phyloP scores from a whole-genome alignment of 495 filamentous ascomycete genomes.

The Penicillium ucsense region DNA sequence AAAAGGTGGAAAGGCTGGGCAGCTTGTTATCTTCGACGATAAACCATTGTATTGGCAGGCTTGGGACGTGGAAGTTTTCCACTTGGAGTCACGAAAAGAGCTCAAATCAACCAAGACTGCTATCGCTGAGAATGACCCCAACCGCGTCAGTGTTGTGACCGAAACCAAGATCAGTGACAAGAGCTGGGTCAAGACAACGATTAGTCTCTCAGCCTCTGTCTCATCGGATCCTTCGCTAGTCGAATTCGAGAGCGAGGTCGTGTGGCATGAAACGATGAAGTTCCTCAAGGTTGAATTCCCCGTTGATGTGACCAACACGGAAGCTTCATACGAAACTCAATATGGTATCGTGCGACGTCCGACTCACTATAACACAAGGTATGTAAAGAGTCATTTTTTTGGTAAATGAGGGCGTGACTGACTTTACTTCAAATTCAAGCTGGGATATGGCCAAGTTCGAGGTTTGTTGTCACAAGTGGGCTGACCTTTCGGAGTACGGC shows the following conservation, averaged over 20 bases:
- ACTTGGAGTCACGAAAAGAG: constrained; percentile 76
- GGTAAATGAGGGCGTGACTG: background rate
- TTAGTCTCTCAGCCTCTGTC: constrained; percentile 63
- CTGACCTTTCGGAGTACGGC: constrained; percentile 85
- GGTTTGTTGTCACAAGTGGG: constrained; percentile 95
- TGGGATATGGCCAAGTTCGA: constrained; percentile 99
- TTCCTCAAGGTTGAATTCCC: constrained; percentile 99
- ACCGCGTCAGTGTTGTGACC: constrained; percentile 69
- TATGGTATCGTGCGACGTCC: constrained; percentile 81
- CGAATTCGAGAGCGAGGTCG: constrained; percentile 72
- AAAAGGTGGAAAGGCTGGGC: constrained; percentile 72
- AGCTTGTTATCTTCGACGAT: constrained; percentile 93
- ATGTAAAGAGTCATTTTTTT: constrained; percentile 10
- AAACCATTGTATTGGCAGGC: constrained; percentile 98
- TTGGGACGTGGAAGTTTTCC: constrained; percentile 97
- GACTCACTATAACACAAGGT: constrained; percentile 88
- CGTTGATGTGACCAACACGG: constrained; percentile 81
- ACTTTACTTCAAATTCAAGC: constrained; percentile 21
- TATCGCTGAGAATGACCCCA: constrained; percentile 60
- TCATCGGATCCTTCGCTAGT: constrained; percentile 58
- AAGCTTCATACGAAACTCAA: constrained; percentile 93
- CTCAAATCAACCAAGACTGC: constrained; percentile 53
- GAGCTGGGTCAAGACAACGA: constrained; percentile 78
- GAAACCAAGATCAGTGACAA: constrained; percentile 78
- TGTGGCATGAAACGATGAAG: constrained; percentile 93